Base-by-base conservation (phyloP, 768 basidiomycete species). In the Paxillus involutus region DNA sequence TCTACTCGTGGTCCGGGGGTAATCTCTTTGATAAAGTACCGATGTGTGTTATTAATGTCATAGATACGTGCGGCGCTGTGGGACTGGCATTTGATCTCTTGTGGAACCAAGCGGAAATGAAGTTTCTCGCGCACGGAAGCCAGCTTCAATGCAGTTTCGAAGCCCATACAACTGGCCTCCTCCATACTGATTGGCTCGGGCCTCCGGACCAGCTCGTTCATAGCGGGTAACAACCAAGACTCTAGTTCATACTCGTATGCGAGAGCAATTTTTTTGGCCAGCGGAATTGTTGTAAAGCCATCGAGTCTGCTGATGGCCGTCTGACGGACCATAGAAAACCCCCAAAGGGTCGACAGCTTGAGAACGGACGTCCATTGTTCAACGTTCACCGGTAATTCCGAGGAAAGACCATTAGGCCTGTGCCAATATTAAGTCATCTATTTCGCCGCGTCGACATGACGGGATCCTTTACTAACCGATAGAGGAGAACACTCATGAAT, bases 301-400 rank as follows among this genome's bases (percentile, higher is more conserved):
- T 63, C 51, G 26, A 51, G 44, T 3, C 47, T 47, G 4, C 62
- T 12, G 12, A 73, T 68, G 1, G 73, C 72, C 5, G 58, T 55
- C n/a, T 56, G 21, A 8, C 71, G 68, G 21, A 74, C 37, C 7
- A 36, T 52, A 10, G 57, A 52, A 51, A 79, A 75, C 21, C 53
- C 55, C 74, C 75, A 77, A 49, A 71, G 67, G 4, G 58, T 66
- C 7, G 77, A 64, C 12, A 77, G 61, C 51, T 70, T 72, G 14
- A 78, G 67, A 13, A 72, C 66, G 0, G 72, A 64, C 2, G 66
- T 58, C 77, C 75, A 76, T 43, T 75, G 68, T 24, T 64, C 56
- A 49, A 42, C n/a, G 17, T 47, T 55, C 2, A 13, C 17, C 13
- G 54, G 56, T 36, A 44, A 33, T 6, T 40, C 35, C 9, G 57